Evolutionary conservation across 768 basidiomycete genomes (phyloP), one percentile per base, ranked within the genome.

Genomic region (Nidularia pulvinata): DNA sequence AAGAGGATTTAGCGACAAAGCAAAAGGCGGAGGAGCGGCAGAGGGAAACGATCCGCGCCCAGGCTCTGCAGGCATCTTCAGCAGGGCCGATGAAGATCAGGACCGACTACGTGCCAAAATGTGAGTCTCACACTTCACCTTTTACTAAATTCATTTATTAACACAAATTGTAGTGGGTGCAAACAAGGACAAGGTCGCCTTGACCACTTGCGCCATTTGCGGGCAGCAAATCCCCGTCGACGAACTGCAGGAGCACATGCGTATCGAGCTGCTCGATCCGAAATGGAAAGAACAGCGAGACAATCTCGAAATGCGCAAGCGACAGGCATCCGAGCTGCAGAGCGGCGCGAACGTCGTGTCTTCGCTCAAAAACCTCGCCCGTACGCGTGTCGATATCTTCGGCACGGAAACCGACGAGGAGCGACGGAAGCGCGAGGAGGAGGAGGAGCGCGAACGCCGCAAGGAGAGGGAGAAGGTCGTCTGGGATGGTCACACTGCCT

Each of bases 401-500:
- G 94, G 95, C 68, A 92, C 89, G 1, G 93, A 94, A 62, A 88
- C 84, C 50, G 96, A 96, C 64, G 96, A 98, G 64, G 95, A 95
- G 59, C 81, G 88, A 54, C 82, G 94, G 56, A 90, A 87, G 71
- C 81, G 79, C 46, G 90, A 95, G 61, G 95, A 97, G 58, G 93
- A 93, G 49, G 89, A 89, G 57, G 91, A 94, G 63, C 79, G 84
- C 51, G 84, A 87, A 57, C 83, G 82, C 63, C 79, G 93, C 58
- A 89, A 85, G 66, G 95, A 96, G 68, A 84, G 87, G 67, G 97
- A 98, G 72, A 95, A 91, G 67, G 91, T 93, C 59, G 92, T 98
- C 48, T 99, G 97, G 97, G 97, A 98, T 71, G 97, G 97, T 61
- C 95, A 98, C 69, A 95, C 95, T 1, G 91, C 93, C 44, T 91